Base-by-base conservation (phyloP, 805 yeast species). In the Hyphopichia homilentoma region DNA sequence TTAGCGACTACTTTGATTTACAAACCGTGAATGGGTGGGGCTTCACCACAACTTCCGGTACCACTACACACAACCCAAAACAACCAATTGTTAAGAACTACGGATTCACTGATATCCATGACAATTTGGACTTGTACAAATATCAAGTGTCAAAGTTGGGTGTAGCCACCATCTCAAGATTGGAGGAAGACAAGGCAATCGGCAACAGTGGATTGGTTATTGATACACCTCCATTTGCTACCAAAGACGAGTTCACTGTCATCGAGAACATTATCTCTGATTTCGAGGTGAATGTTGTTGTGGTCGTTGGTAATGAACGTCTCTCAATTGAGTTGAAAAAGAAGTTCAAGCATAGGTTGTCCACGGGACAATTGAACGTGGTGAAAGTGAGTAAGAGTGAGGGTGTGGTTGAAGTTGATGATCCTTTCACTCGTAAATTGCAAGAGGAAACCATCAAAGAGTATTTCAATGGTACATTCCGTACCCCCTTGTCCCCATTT, bases 71-170 rank as follows among this genome's bases (percentile, higher is more conserved):
- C 41, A 89, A 84, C 53, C 84, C 85, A n/a, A 85, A 86, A 53
- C 94, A 86, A 55, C 97, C 97, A 0, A 54, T 83, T n/a, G 90
- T 84, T 6, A 81, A 83, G 47, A 79, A 73, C 47, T 87, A 68
- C 57, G 98, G 97, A 0, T 69, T 80, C 33, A 84, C 80, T 30
- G 58, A 65, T 22, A 67, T 76, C 8, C 44, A 58, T 1, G 80
- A 77, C 8, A 87, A 87, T 52, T 52, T 71, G 26, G 71, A 68
- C 26, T 65, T 71, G 32, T 87, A 75, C 59, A 68, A 71, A 39
- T 59, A 66, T 30, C 65, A 67, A 25, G 42, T 77, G 1, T 51
- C 74, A 1, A 67, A 72, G 37, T 57, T 82, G 12, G 76, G 79
- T 0, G 52, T 65, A 4, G 75, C 73, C 1, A 71, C 72, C 0